These are phyloP conservation scores for Trichosporon ovoides DNA, from an alignment of 1,284 basidiomycete species.

Conservation along the genomic window DNA sequence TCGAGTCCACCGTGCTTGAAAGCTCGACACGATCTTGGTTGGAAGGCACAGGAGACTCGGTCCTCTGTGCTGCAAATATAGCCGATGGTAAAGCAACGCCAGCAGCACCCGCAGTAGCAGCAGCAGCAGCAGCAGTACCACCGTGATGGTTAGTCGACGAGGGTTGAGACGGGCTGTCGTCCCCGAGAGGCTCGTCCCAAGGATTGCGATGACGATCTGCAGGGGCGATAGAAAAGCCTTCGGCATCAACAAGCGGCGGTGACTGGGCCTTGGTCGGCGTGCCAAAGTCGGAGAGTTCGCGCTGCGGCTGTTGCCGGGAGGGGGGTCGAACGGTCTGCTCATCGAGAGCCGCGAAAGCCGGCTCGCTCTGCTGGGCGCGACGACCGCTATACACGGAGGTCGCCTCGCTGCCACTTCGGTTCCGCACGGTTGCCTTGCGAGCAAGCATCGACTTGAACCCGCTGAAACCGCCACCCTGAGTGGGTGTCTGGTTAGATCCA, in stretches of 20 bases:
- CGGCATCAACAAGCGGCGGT: conserved; percentile 48
- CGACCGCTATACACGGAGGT: conserved; percentile 26
- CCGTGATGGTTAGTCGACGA: conserved; percentile 4
- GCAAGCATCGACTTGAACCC: conserved; percentile 49
- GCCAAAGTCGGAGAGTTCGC: background rate
- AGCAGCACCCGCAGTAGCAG: conserved; percentile 1
- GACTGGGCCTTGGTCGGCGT: conserved; percentile 11
- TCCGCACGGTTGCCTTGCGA: conserved; percentile 38
- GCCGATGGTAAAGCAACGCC: conserved; percentile 19
- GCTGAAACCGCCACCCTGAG: conserved; percentile 27
- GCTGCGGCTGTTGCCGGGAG: background rate
- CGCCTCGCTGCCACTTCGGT: conserved; percentile 26
- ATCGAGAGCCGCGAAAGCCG: background rate
- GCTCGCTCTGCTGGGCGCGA: conserved; percentile 5
- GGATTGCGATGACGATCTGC: conserved; percentile 51
- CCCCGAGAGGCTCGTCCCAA: conserved; percentile 47
- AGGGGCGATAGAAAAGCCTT: conserved; percentile 55
- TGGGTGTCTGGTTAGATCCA: conserved; percentile 23
- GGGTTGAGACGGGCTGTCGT: conserved; percentile 22
- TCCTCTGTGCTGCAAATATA: conserved; percentile 16
- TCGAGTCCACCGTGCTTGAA: background rate
- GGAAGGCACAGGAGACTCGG: conserved; percentile 5
- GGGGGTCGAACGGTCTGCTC: background rate
- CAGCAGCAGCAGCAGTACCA: conserved; percentile 5
- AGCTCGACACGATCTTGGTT: background rate